Conservation (phyloP, 306 rosid species). For the Trifolium subterraneum region DNA sequence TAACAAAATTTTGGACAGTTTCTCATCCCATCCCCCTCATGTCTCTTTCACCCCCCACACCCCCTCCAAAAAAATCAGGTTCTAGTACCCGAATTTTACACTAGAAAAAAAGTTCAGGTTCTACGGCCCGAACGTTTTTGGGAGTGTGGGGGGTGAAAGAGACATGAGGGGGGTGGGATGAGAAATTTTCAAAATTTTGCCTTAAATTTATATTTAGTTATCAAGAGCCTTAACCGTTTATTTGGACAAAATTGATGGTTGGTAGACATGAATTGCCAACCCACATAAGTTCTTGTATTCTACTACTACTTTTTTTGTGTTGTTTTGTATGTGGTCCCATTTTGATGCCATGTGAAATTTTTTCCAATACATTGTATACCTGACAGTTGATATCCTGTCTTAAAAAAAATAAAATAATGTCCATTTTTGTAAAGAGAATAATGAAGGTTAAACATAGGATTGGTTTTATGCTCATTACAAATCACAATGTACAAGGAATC, state of each 20-base stretch:
- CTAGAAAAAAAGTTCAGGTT: too few relatives aligned
- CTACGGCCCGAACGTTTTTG: too few relatives aligned
- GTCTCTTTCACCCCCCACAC: too few relatives aligned
- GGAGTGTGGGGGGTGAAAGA: too few relatives aligned
- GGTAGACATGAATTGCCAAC: background rate
- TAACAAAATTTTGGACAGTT: too few relatives aligned
- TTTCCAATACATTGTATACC: background rate
- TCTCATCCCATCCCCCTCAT: too few relatives aligned
- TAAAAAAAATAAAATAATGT: background rate
- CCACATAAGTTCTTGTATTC: background rate
- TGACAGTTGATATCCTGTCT: constrained; percentile 17
- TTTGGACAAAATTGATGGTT: background rate
- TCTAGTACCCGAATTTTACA: too few relatives aligned
- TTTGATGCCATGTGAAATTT: background rate
- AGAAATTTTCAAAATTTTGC: too few relatives aligned
- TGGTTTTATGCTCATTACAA: constrained; percentile 20
- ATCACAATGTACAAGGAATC: constrained; percentile 8
- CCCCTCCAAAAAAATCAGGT: too few relatives aligned
- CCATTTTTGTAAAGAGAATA: constrained; percentile 24
- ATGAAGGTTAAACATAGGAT: constrained; percentile 6
- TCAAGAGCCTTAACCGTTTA: background rate
- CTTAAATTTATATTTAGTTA: background rate
- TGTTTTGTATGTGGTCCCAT: background rate
- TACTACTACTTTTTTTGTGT: background rate
- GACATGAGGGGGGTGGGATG: too few relatives aligned